Evolutionary conservation across 768 basidiomycete genomes (phyloP).

Genomic region (Lentinula lateritia): DNA sequence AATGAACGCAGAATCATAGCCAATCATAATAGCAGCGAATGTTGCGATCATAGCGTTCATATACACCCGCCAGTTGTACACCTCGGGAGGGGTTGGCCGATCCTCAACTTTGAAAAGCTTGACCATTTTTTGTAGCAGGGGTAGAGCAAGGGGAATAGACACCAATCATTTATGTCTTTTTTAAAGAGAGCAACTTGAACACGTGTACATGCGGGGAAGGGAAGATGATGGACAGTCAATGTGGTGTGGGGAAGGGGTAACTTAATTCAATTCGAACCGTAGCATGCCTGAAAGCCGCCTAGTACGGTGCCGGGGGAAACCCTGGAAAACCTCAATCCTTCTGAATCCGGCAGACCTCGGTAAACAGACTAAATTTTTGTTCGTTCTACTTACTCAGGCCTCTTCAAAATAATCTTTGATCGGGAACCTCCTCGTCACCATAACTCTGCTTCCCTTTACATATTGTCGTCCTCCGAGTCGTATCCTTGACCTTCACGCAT

Average conservation of each 20-base stretch:
- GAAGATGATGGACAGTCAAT: too few relatives aligned
- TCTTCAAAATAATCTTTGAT: neutral
- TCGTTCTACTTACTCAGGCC: too few relatives aligned
- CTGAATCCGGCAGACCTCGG: too few relatives aligned
- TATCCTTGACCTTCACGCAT: constrained; percentile 1
- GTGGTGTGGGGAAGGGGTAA: too few relatives aligned
- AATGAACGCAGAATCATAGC: constrained; percentile 17
- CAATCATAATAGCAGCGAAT: constrained; percentile 36
- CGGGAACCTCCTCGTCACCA: neutral
- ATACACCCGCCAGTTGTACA: constrained; percentile 39
- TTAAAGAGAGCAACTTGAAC: neutral
- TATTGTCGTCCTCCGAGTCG: neutral
- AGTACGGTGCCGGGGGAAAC: too few relatives aligned
- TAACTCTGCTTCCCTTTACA: neutral
- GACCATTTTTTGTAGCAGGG: neutral
- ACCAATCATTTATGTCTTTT: neutral
- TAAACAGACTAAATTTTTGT: too few relatives aligned
- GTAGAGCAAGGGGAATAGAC: neutral
- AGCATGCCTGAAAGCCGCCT: too few relatives aligned
- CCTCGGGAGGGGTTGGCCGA: constrained; percentile 22
- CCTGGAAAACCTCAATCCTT: too few relatives aligned
- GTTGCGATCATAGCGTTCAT: constrained; percentile 25
- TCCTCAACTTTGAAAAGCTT: constrained; percentile 19
- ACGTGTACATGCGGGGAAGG: neutral
- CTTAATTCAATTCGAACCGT: too few relatives aligned